phyloP scores from a whole-genome alignment of 2,329 filamentous ascomycete species.

The Epichloe baconii region DNA sequence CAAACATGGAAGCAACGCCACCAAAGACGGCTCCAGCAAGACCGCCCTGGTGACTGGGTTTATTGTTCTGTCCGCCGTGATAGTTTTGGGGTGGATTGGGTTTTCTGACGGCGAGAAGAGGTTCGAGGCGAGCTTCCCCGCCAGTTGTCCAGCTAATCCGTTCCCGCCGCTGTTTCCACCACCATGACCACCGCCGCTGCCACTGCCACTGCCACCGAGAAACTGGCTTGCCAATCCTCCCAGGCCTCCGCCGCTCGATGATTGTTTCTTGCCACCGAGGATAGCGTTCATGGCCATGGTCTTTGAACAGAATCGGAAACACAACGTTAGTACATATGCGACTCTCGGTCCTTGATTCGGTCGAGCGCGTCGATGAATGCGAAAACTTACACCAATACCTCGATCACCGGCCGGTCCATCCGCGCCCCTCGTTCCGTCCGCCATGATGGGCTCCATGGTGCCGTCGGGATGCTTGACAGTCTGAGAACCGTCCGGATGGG shows the following conservation, averaged over 20 bases:
- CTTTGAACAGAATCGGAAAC: constrained; percentile 20
- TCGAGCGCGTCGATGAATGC: not conserved
- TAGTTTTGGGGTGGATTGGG: constrained; percentile 33
- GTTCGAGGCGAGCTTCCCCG: constrained; percentile 43
- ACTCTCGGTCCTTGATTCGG: not conserved
- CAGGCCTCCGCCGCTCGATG: constrained; percentile 16
- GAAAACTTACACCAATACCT: constrained; percentile 46
- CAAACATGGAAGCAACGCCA: constrained; percentile 40
- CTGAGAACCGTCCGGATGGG: constrained; percentile 48
- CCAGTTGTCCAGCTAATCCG: constrained; percentile 37
- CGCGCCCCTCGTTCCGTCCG: constrained; percentile 35
- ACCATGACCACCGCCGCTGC: constrained; percentile 25
- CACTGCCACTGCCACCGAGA: not conserved
- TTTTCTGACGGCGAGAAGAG: constrained; percentile 35
- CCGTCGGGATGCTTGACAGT: constrained; percentile 48
- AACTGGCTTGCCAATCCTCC: constrained; percentile 7
- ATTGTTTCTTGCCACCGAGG: constrained; percentile 30
- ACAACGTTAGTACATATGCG: not conserved
- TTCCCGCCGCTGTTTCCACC: constrained; percentile 23
- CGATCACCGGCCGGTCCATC: constrained; percentile 45
- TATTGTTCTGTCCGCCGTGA: constrained; percentile 31
- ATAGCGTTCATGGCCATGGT: constrained; percentile 49
- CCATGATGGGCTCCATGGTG: constrained; percentile 45
- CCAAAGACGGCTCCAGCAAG: constrained; percentile 41
- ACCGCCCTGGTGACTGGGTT: constrained; percentile 29